Evolutionary conservation across 23 red algal species (phyloP).

Genomic region (Chondrus crispus): DNA sequence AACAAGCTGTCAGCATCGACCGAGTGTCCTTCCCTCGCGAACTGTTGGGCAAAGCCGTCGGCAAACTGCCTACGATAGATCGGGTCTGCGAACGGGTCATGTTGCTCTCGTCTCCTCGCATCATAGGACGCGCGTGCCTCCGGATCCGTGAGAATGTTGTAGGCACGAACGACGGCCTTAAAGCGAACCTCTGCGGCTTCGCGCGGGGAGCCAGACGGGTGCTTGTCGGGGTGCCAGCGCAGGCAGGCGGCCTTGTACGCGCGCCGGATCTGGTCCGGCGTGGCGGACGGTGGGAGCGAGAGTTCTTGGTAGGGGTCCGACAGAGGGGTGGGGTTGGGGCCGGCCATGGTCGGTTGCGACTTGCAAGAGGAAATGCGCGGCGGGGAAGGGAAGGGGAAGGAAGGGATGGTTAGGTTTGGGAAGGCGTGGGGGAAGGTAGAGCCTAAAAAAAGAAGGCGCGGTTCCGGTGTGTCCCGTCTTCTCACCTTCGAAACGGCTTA

Average conservation of each 20-base stretch:
- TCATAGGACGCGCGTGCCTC: background rate
- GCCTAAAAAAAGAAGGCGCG: too few relatives aligned
- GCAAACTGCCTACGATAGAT: background rate
- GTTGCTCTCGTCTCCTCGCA: background rate
- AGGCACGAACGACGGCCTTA: conserved; percentile 35
- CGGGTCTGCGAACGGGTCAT: background rate
- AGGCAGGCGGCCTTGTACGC: conserved; percentile 44
- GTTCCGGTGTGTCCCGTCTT: too few relatives aligned
- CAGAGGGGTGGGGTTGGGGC: background rate
- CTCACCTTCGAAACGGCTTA: too few relatives aligned
- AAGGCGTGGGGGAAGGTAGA: background rate
- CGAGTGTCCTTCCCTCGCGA: background rate
- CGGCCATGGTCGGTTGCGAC: background rate
- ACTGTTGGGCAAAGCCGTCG: background rate
- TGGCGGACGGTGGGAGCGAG: conserved; percentile 3
- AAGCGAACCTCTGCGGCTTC: conserved; percentile 16
- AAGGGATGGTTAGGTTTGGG: background rate
- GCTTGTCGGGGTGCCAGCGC: conserved; percentile 56
- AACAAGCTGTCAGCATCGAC: background rate
- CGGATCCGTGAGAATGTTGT: background rate
- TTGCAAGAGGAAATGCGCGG: background rate
- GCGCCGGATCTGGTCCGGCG: conserved; percentile 34
- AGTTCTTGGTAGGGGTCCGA: conserved; percentile 12
- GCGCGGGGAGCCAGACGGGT: conserved; percentile 26
- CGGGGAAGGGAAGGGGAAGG: background rate